Percentiles rank a stretch among this genome's conserved stretches.
These are phyloP conservation scores for Septoria petroselini DNA, from an alignment of 2,329 filamentous ascomycete species.

Conservation along the genomic window DNA sequence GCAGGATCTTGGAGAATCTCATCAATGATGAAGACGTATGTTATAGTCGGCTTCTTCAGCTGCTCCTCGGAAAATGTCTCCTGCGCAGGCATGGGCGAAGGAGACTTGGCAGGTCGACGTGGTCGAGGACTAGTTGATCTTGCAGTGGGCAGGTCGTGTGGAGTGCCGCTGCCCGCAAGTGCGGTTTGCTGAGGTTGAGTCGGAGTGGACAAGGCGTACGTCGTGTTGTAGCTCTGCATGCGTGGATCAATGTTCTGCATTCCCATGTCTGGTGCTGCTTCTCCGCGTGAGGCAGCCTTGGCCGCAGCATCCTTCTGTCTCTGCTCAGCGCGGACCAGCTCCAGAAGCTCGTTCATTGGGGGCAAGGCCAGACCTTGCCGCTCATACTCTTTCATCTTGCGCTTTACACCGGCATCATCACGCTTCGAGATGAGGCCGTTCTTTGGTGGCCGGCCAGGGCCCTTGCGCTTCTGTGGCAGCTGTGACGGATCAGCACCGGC, in stretches of 20 bases:
- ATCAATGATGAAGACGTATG: constrained; percentile 63
- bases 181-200: constrained; percentile 4
- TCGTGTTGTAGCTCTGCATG: constrained; percentile 10
- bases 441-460: constrained; percentile 77
- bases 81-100: constrained; percentile 60
- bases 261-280: constrained; percentile 31
- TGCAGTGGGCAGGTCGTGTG: constrained; percentile 11
- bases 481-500: constrained; percentile 35
- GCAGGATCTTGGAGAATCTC: constrained; percentile 54
- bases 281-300: constrained; percentile 27
- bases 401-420: constrained; percentile 46
- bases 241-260: constrained; percentile 9
- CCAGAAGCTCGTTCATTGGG: constrained; percentile 33
- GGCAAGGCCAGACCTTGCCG: constrained; percentile 34
- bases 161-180: constrained; percentile 8
- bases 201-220: constrained; percentile 9
- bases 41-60: constrained; percentile 63
- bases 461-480: constrained; percentile 63
- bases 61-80: constrained; percentile 71
- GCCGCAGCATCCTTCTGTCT: constrained; percentile 37
- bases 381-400: constrained; percentile 39
- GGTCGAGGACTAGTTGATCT: constrained; percentile 13
- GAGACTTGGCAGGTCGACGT: constrained; percentile 41
- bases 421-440: constrained; percentile 81
- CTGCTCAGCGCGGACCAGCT: constrained; percentile 38